Conservation (phyloP, 2,329 filamentous ascomycete genomes). For the Aureobasidium sp. region DNA sequence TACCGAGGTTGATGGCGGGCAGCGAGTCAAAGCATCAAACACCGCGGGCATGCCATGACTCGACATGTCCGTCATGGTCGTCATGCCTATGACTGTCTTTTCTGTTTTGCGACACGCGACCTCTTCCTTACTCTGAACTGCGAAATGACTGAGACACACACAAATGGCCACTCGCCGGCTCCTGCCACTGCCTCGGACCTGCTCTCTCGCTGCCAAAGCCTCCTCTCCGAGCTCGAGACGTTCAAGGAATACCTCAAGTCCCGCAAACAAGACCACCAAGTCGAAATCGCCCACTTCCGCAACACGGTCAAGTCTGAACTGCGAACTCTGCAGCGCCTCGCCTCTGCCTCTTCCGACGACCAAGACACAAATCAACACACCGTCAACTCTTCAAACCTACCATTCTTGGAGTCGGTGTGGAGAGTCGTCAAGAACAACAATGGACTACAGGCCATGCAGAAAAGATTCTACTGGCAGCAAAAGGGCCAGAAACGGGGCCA, state of each 20-base stretch:
- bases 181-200: constrained; percentile 23
- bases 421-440: constrained; percentile 50
- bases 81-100: not conserved
- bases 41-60: not conserved
- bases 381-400: constrained; percentile 58
- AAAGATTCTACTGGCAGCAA: constrained; percentile 45
- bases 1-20: not conserved
- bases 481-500: constrained; percentile 19
- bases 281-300: constrained; percentile 30
- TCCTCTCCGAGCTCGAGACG: constrained; percentile 36
- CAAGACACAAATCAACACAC: constrained; percentile 39
- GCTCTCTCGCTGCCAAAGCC: constrained; percentile 30
- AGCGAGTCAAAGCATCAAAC: too few species aligned
- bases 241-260: constrained; percentile 31
- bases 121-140: not conserved
- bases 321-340: constrained; percentile 26
- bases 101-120: not conserved
- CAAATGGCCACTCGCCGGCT: not conserved
- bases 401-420: constrained; percentile 61
- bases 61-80: not conserved
- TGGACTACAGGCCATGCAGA: constrained; percentile 52
- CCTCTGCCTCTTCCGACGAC: constrained; percentile 12
- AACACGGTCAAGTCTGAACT: constrained; percentile 30
- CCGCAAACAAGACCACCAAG: constrained; percentile 30
- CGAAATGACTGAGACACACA: not conserved